Base-by-base conservation (phyloP, 2,329 filamentous ascomycete species). In the Teratosphaeria destructans region DNA sequence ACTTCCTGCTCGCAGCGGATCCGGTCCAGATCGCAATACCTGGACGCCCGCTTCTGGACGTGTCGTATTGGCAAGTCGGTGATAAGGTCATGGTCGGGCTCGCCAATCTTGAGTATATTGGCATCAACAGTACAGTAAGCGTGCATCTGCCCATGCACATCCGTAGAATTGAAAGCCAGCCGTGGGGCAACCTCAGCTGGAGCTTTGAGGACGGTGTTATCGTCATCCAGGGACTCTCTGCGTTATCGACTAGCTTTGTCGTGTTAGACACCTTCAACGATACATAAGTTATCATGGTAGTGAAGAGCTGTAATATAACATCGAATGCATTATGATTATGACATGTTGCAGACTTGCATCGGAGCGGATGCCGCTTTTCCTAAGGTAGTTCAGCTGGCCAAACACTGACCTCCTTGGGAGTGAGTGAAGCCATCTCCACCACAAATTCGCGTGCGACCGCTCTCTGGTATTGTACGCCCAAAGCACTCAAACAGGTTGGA, bases 1-100 rank as follows among this genome's bases (percentile, higher is more conserved):
- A 57, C 3, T 76, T 78, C 54, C 55, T 79, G 37, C 70, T 80
- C 16, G 72, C 70, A 5, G 65, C 71, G 10, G 63, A 68, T 35
- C 69, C 69, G 39, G 61, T 55, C 27, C 29, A 57, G n/a, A 58
- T 69, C 19, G 11, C 49, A 37, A 55, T 65, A 11, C 47, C 55
- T 11, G 56, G 54, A n/a, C 39, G 61, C 26, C 57, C 58, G 3
- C 35, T 60, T 0, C 29, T 68, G 4, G 66, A 70, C 56, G 61
- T 66, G 11, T 60, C 66, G n/a, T 67, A 67, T 52, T 70, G 67
- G 68, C 52, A 10, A 0, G 4, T 59, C 1, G 62, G 56, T 5
- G 52, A 57, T 2, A 58, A 61, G 54, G 56, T 65, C 6, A 55
- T 70, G 60, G 62, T 69, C 3, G 61, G 65, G 5, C 23, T 70